Base-by-base conservation (phyloP, 2,329 filamentous ascomycete species). In the Rutstroemia sp. region DNA sequence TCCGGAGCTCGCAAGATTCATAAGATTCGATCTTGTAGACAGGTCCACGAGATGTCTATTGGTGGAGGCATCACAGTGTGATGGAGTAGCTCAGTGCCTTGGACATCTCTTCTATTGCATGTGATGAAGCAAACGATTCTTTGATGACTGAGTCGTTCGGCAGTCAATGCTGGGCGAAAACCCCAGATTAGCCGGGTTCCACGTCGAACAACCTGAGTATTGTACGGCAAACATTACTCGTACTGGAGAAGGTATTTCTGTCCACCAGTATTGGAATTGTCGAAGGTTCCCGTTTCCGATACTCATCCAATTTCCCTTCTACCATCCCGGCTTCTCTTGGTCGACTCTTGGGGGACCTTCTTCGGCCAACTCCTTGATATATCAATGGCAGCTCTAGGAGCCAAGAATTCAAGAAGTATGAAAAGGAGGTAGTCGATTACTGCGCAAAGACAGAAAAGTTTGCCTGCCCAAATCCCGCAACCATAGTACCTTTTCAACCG, bases 401-500 rank as follows among this genome's bases (percentile, higher is more conserved):
- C 92, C 75, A 84, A 88, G 72, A 95, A 83, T 71, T 99, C 94
- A 53, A 96, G 77, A 49, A 95, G 83, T 49, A 96, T 78, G 66
- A 91, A 96, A 52, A 99, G 80, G 49, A 99, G 74, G 66, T 96
- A 99, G 72, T 99, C 94, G 52, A 99, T 86, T 57, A 97, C 85
- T 10, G 92, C 92, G 62, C 92, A 96, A 1, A 99, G 77, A 67
- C 94, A 96, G 68, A 99, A 99, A 8, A 99, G 77, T 73, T 99
- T 99, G 38, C 94, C 94, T 0, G 94, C 94, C 94, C 94, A 99
- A 50, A 97, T 92, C 37, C 94, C 94, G 69, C 95, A 99, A 8
- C 94, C 94, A 68, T 96, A 99, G 72, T 99, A 99, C 58, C 94
- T 79, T 74, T 99, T 99, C 19, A 99, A 74, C 19, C 94, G 83